Evolutionary conservation across 2,329 filamentous ascomycete species (phyloP).

Genomic region (Bipolaris gigantea): DNA sequence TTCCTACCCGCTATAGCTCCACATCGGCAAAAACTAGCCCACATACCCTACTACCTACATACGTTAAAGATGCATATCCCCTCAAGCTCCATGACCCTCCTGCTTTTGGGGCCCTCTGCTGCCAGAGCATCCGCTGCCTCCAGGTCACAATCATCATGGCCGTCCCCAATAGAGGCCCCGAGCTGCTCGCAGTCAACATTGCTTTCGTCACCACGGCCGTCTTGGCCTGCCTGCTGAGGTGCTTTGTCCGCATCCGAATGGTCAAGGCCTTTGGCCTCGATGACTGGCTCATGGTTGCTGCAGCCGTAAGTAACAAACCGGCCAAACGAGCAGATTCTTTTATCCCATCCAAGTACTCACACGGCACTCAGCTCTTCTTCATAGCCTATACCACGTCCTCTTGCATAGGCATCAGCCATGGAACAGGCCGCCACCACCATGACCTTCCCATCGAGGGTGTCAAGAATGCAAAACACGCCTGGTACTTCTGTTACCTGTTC

Average conservation of each 20-base stretch:
- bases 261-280: constrained; percentile 42
- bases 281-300: constrained; percentile 41
- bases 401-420: constrained; percentile 32
- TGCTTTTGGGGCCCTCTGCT: constrained; percentile 11
- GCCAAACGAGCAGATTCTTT: neutral
- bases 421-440: constrained; percentile 35
- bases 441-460: constrained; percentile 27
- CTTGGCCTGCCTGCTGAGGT: constrained; percentile 32
- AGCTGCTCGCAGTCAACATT: constrained; percentile 36
- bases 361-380: constrained; percentile 25
- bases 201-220: constrained; percentile 31
- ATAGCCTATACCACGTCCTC: constrained; percentile 30
- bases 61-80: constrained; percentile 20
- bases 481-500: constrained; percentile 42
- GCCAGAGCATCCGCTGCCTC: constrained; percentile 3
- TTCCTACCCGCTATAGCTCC: constrained; percentile 14
- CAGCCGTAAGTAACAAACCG: constrained; percentile 26
- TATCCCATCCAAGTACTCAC: constrained; percentile 1
- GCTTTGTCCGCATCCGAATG: constrained; percentile 37
- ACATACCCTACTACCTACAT: neutral
- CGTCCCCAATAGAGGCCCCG: constrained; percentile 38
- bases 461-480: constrained; percentile 31
- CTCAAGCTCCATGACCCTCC: constrained; percentile 4
- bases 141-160: constrained; percentile 25
- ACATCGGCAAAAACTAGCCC: constrained; percentile 2